phyloP scores from a whole-genome alignment of 108 stramenopile species.

The Fragilariopsis cylindrus region DNA sequence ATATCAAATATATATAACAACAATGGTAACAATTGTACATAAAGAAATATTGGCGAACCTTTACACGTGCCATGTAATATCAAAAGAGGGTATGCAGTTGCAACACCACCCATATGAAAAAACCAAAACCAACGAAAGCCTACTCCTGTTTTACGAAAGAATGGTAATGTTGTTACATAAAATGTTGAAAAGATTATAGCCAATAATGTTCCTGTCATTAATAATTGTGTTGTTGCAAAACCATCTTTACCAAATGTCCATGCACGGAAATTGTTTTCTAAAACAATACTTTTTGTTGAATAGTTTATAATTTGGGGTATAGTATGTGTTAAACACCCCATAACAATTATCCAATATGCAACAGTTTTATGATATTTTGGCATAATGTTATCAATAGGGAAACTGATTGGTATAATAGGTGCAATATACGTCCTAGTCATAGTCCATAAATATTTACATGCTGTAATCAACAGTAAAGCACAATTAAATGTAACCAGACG shows the following conservation, averaged over 20 bases:
- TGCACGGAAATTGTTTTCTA: not conserved
- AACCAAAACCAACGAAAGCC: conserved; percentile 39
- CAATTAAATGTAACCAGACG: conserved; percentile 7
- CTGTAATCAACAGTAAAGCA: conserved; percentile 7
- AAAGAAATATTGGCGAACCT: conserved; percentile 23
- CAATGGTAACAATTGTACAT: conserved; percentile 18
- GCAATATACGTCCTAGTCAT: not conserved
- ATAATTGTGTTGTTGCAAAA: conserved; percentile 27
- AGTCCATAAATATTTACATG: conserved; percentile 11
- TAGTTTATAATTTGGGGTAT: conserved; percentile 38
- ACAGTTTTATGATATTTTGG: conserved; percentile 29
- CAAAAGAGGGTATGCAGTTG: conserved; percentile 17
- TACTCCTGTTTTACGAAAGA: conserved; percentile 20
- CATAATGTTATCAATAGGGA: conserved; percentile 33
- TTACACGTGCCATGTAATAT: conserved; percentile 26
- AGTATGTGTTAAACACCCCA: conserved; percentile 31
- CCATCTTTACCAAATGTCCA: conserved; percentile 31
- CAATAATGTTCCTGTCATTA: conserved; percentile 25
- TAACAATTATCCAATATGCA: conserved; percentile 23
- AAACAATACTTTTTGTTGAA: conserved; percentile 13
- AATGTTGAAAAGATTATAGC: conserved; percentile 28
- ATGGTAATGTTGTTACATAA: conserved; percentile 25
- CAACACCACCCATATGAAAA: conserved; percentile 25
- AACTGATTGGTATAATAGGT: conserved; percentile 15
- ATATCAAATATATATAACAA: conserved; percentile 21